These are phyloP conservation scores for Thymus mandschuricus DNA, from an alignment of 257 asterid genomes.

Conservation along the genomic window DNA sequence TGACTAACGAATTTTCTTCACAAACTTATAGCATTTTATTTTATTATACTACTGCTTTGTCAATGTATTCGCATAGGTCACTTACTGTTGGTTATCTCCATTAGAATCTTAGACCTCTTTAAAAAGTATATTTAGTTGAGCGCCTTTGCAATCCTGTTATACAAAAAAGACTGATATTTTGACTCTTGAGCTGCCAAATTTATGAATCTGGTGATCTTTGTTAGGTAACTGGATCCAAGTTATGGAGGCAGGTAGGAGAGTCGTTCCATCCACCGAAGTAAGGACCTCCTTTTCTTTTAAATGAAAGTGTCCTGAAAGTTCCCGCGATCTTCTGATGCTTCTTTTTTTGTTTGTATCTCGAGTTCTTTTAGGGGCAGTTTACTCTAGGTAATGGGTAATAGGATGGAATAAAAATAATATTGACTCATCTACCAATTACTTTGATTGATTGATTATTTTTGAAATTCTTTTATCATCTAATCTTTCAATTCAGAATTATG, in stretches of 20 bases:
- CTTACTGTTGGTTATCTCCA: conserved; percentile 5
- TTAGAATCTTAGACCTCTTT: conserved; percentile 23
- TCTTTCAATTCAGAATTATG: no score
- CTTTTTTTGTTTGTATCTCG: not conserved
- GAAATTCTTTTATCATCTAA: no score
- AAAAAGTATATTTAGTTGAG: conserved; percentile 16
- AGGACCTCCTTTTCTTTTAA: conserved; percentile 26
- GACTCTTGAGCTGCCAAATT: conserved; percentile 25
- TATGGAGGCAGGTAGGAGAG: conserved; percentile 96
- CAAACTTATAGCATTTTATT: not conserved
- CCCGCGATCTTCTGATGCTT: conserved; percentile 4
- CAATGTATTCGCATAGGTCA: not conserved
- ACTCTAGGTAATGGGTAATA: no score
- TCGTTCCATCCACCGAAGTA: conserved; percentile 95
- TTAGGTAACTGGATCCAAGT: conserved; percentile 89
- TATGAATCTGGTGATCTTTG: conserved; percentile 29
- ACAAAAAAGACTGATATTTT: not conserved
- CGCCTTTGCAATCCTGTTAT: not conserved
- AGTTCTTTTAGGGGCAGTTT: not conserved
- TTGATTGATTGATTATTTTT: no score
- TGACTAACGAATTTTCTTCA: not conserved
- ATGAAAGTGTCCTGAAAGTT: not conserved
- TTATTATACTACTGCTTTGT: not conserved
- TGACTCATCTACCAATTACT: no score
- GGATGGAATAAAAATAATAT: no score